A percentile compares a stretch with the other conserved stretches of the same genome.
Conservation (phyloP, 2,329 filamentous ascomycete genomes). For the Dryadomyces quercivorus region DNA sequence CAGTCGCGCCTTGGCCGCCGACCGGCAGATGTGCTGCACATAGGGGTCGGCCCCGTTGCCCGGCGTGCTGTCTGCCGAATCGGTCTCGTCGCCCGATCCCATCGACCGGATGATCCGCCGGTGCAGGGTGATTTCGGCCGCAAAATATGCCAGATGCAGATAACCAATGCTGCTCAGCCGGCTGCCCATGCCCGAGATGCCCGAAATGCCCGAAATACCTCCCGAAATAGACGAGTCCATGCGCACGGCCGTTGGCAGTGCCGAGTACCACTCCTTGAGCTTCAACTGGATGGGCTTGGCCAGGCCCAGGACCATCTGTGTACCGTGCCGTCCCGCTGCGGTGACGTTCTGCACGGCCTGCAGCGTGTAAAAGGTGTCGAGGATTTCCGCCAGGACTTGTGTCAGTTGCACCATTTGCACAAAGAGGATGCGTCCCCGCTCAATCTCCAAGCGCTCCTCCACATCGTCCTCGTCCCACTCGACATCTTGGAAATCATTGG, state of each 20-base stretch:
- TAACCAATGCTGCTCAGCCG: slow-evolving; percentile 56
- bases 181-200: slow-evolving; percentile 25
- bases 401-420: slow-evolving; percentile 65
- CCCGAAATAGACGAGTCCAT: slow-evolving; percentile 49
- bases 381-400: slow-evolving; percentile 64
- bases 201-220: slow-evolving; percentile 16
- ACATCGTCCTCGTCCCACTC: slow-evolving; percentile 50
- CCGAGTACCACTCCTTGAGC: slow-evolving; percentile 71
- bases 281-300: slow-evolving; percentile 75
- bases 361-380: slow-evolving; percentile 73
- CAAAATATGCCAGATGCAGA: slow-evolving; percentile 84
- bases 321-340: slow-evolving; percentile 56
- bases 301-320: slow-evolving; percentile 58
- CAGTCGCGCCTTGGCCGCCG: slow-evolving; percentile 82
- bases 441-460: slow-evolving; percentile 52
- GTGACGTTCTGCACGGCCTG: slow-evolving; percentile 59
- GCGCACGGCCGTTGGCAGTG: slow-evolving; percentile 48
- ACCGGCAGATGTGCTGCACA: slow-evolving; percentile 82
- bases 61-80: slow-evolving; percentile 9
- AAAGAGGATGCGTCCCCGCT: slow-evolving; percentile 59
- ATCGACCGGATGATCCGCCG: slow-evolving; percentile 81
- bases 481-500: slow-evolving; percentile 61
- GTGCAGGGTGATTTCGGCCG: slow-evolving; percentile 86
- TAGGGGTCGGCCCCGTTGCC: slow-evolving; percentile 52
- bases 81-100: slow-evolving; percentile 14